Evolutionary conservation across 202 grass and related monocot species (phyloP).

Genomic region (Elaeis oleifera): DNA sequence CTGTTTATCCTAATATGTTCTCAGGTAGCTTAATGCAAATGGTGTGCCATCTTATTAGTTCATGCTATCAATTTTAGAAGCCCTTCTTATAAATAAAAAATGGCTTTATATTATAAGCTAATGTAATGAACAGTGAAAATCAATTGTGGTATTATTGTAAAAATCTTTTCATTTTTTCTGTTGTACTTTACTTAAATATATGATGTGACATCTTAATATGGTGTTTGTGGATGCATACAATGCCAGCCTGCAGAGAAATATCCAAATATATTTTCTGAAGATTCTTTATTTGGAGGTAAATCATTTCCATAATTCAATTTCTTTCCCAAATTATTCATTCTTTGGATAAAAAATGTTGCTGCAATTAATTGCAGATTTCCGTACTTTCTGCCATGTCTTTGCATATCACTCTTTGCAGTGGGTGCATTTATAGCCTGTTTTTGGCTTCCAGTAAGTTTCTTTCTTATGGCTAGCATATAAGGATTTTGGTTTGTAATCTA

Average conservation of each 20-base stretch:
- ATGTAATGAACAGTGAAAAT: too few relatives aligned
- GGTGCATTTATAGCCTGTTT: constrained; percentile 43
- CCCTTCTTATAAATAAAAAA: too few relatives aligned
- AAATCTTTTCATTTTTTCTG: not conserved
- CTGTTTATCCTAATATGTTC: too few relatives aligned
- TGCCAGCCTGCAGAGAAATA: constrained; percentile 52
- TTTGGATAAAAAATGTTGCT: constrained; percentile 3
- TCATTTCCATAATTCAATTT: not conserved
- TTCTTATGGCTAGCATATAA: not conserved
- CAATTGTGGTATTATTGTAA: too few relatives aligned
- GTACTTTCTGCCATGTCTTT: constrained; percentile 60
- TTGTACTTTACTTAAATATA: not conserved
- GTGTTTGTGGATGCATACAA: constrained; percentile 21
- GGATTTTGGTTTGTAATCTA: not conserved
- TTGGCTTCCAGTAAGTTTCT: constrained; percentile 51
- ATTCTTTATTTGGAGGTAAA: constrained; percentile 59
- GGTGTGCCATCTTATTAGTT: too few relatives aligned
- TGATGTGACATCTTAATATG: not conserved
- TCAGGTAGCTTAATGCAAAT: too few relatives aligned
- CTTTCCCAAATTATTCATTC: constrained; percentile 7
- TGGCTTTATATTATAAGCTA: too few relatives aligned
- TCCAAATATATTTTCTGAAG: constrained; percentile 38
- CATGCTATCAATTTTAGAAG: too few relatives aligned
- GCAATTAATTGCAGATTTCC: constrained; percentile 46
- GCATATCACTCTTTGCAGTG: constrained; percentile 50